Base-by-base conservation (phyloP, 768 basidiomycete species). In the Wakefieldia striispora region DNA sequence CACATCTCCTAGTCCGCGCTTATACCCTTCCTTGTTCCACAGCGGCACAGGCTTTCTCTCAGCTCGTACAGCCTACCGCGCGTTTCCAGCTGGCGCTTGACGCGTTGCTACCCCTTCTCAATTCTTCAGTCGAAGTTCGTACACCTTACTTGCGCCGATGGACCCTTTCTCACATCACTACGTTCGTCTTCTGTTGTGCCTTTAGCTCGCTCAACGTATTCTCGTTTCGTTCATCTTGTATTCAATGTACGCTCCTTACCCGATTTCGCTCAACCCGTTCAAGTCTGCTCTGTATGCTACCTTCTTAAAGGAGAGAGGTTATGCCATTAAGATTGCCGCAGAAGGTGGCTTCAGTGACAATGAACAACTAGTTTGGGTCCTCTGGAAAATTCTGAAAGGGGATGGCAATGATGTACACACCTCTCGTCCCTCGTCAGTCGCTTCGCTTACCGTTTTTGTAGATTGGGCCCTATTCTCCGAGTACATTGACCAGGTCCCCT, bases 1-100 rank as follows among this genome's bases (percentile, higher is more conserved):
- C 72, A 56, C 83, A 87, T 61, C 74, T 91, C 36, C 75, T 91
- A 54, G 72, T 79, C 27, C 76, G 75, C 65, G 86, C 85, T 9
- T 81, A 80, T 67, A 73, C 80, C 52, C 70, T 87, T 50, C 86
- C 88, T 36, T 91, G 88, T 70, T 88, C 86, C 46, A 83, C 84
- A 14, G 87, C 84, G 7, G 84, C 85, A 37, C 80, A 84, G 60
- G 84, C 86, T 1, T 91, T 88, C 66, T 71, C 75, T 31, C 84
- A 88, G 66, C 79, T 88, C 50, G 85, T 90, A 19, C 86, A 85
- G 64, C 83, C 83, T 19, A 82, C 79, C 43, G 78, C 84, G 70
- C 81, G 87, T 55, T 91, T 91, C 70, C 87, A 89, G 75, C 79
- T 90, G 68, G 88, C 88, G 62, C 79, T 91, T 58, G 88, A 91